Evolutionary conservation across 73 alveolate species (phyloP).

Genomic region (Paramecium octaurelia): DNA sequence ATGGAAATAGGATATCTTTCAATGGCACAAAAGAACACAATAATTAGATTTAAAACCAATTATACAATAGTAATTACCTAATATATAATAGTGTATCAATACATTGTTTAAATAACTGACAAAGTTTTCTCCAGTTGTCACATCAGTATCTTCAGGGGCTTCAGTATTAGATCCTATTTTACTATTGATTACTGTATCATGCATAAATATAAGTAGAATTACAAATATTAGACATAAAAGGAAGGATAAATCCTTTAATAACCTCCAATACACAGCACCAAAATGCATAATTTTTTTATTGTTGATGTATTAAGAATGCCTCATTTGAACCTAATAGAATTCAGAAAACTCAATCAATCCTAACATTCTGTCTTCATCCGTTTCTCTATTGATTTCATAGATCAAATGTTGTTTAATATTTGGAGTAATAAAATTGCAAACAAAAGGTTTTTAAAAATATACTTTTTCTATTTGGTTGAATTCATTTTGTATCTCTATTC

Average conservation of each 20-base stretch:
- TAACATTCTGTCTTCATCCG: conserved; percentile 64
- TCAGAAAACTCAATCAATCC: background rate
- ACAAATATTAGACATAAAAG: conserved; percentile 34
- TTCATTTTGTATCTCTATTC: conserved; percentile 18
- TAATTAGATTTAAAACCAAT: conserved; percentile 7
- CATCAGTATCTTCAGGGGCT: conserved; percentile 40
- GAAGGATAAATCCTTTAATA: conserved; percentile 45
- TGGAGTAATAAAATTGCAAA: conserved; percentile 53
- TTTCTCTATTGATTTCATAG: conserved; percentile 54
- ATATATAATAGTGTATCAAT: background rate
- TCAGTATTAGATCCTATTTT: background rate
- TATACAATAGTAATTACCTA: conserved; percentile 15
- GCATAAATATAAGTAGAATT: conserved; percentile 18
- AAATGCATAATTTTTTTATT: background rate
- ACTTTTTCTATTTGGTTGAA: background rate
- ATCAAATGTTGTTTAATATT: conserved; percentile 49
- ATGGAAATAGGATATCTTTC: conserved; percentile 63
- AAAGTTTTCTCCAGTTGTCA: background rate
- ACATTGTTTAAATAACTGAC: conserved; percentile 23
- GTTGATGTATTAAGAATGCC: background rate
- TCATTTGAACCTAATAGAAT: conserved; percentile 29
- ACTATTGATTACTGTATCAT: conserved; percentile 26
- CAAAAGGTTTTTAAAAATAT: conserved; percentile 54
- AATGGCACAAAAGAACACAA: conserved; percentile 56
- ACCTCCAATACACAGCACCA: conserved; percentile 54